Evolutionary conservation across 2,329 filamentous ascomycete species (phyloP).

Genomic region (Calonectria pauciramosa): DNA sequence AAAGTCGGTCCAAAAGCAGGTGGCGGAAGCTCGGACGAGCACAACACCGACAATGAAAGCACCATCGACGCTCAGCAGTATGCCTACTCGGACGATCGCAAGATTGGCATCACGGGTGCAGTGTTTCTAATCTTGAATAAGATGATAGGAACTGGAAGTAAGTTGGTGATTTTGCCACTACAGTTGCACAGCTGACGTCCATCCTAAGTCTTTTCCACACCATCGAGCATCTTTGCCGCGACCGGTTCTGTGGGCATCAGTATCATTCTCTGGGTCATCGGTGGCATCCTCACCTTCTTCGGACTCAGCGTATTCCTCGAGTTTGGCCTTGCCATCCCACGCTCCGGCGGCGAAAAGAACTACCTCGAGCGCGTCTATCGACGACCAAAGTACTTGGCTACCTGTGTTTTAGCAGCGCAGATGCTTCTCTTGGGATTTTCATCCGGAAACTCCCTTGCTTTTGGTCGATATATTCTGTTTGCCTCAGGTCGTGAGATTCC

Average conservation of each 20-base stretch:
- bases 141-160: slow-evolving; percentile 71
- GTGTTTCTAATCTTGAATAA: slow-evolving; percentile 70
- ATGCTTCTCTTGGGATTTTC: slow-evolving; percentile 74
- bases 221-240: slow-evolving; percentile 64
- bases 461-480: slow-evolving; percentile 70
- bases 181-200: neutral
- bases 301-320: slow-evolving; percentile 74
- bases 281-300: slow-evolving; percentile 68
- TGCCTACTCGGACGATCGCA: slow-evolving; percentile 56
- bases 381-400: slow-evolving; percentile 70
- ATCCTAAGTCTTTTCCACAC: slow-evolving; percentile 65
- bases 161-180: slow-evolving; percentile 29
- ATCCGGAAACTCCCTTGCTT: slow-evolving; percentile 70
- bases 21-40: slow-evolving; percentile 36
- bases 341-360: slow-evolving; percentile 75
- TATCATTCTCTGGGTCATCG: slow-evolving; percentile 51
- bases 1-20: slow-evolving; percentile 8
- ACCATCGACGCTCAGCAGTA: slow-evolving; percentile 58
- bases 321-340: slow-evolving; percentile 73
- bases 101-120: slow-evolving; percentile 66
- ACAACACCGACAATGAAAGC: slow-evolving; percentile 35
- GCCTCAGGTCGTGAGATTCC: slow-evolving; percentile 62
- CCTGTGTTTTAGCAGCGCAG: slow-evolving; percentile 71
- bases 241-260: slow-evolving; percentile 64
- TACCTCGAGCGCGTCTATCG: slow-evolving; percentile 75